Evolutionary conservation across 2,329 filamentous ascomycete genomes (phyloP), one percentile per base, ranked within the genome.

Genomic region (Aspergillus costaricaensis): DNA sequence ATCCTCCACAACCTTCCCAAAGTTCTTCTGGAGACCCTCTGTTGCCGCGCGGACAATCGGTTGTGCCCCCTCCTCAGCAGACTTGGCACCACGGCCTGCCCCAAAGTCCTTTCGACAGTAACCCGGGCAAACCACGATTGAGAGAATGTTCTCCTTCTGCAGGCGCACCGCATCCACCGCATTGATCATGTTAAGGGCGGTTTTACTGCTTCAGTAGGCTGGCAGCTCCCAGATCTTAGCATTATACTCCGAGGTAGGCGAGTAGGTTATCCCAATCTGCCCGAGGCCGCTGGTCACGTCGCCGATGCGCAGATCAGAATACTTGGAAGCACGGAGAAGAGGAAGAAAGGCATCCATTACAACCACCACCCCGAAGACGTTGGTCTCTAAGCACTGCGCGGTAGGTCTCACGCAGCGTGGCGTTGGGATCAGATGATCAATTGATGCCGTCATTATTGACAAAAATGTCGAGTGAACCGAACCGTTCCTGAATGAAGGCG

Each of bases 111-210:
- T 55, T 1, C 39, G 53, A 8, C 23, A 47, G 14, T 55, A 19
- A 4, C 39, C 53, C 21, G 53, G 53, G 14, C 23, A 38, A 10
- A 43, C 25, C 10, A 41, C 21, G 1, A 55, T 23, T 4, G 53
- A 15, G 5, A 44, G 17, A 10, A 55, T 36, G 5, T 23, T 23
- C 39, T 55, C 53, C 39, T 47, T 25, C 15, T 23, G 32, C 19
- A 55, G 23, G 8, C 21, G 14, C 10, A 56, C 36, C 17, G 51
- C 49, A 21, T 55, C 49, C 23, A 58, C 55, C 3, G 59, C 55
- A 5, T 5, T 58, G 38, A 61, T 50, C 48, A 61, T 61, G 23
- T 61, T 61, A 12, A 58, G n/a, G 19, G 55, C 59, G 1, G 49
- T 15, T 39, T 61, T 55, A 55, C 59, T 58, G 10, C 59, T 49